These are phyloP conservation scores for Saccharomycopsis babjevae DNA, from an alignment of 805 yeast species.

Conservation along the genomic window DNA sequence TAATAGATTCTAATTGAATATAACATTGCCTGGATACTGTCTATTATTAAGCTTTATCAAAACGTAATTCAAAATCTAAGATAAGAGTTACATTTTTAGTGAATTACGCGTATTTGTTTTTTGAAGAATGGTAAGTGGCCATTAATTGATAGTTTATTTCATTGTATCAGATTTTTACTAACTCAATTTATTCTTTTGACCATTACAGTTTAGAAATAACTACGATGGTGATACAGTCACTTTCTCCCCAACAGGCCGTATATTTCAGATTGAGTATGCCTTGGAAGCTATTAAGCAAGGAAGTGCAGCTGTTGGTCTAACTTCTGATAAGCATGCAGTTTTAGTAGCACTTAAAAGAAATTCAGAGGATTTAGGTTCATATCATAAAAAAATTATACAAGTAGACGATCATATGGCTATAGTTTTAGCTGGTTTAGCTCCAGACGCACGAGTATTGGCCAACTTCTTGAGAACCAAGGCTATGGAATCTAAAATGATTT, in stretches of 20 bases:
- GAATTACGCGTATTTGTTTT: too few relatives aligned
- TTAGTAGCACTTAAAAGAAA: slow-evolving; percentile 90
- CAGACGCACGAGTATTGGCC: slow-evolving; percentile 91
- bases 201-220: slow-evolving; percentile 79
- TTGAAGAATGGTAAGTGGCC: neutral
- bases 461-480: slow-evolving; percentile 87
- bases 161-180: neutral
- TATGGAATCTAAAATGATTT: slow-evolving; percentile 75
- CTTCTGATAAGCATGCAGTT: slow-evolving; percentile 79
- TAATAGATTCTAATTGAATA: neutral
- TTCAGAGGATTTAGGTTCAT: slow-evolving; percentile 95
- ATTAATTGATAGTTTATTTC: neutral
- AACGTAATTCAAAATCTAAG: too few relatives aligned
- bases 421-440: slow-evolving; percentile 95
- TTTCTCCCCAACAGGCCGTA: slow-evolving; percentile 89
- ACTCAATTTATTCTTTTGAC: neutral
- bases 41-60: neutral
- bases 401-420: slow-evolving; percentile 91
- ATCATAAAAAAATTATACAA: slow-evolving; percentile 86
- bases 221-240: slow-evolving; percentile 98
- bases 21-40: neutral
- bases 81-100: too few relatives aligned
- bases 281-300: slow-evolving; percentile 97
- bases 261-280: slow-evolving; percentile 85
- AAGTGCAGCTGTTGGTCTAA: slow-evolving; percentile 90